phyloP scores from a whole-genome alignment of 345 rosid species.

The Corymbia maculata region DNA sequence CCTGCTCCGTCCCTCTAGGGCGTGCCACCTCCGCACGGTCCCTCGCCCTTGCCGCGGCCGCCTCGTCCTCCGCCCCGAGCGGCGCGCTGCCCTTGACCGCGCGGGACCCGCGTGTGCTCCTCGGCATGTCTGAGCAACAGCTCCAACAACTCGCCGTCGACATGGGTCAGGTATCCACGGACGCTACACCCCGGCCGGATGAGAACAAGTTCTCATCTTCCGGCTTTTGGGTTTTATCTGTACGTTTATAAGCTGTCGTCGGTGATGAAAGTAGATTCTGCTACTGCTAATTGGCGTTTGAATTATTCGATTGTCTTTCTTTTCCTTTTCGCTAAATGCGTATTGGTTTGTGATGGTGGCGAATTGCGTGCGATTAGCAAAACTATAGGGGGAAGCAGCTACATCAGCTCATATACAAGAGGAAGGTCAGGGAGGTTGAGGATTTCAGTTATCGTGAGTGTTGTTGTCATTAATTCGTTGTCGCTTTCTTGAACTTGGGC shows the following conservation, averaged over 20 bases:
- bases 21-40: conserved; percentile 30
- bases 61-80: conserved; percentile 14
- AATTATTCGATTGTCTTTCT: not conserved
- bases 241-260: not conserved
- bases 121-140: conserved; percentile 87
- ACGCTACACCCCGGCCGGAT: not conserved
- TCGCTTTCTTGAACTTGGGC: not conserved
- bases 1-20: conserved; percentile 40
- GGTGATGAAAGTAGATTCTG: not conserved
- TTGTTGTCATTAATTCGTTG: not conserved
- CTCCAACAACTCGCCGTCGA: conserved; percentile 78
- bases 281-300: not conserved
- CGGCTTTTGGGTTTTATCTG: not conserved
- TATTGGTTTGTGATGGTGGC: not conserved
- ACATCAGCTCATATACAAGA: conserved; percentile 78
- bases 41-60: conserved; percentile 21
- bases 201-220: not conserved
- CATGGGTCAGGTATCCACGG: conserved; percentile 55
- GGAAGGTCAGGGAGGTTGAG: conserved; percentile 63
- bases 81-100: conserved; percentile 30
- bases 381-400: conserved; percentile 90
- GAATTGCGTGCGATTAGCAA: conserved; percentile 28
- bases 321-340: not conserved
- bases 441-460: conserved; percentile 76
- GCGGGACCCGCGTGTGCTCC: conserved; percentile 59